A percentile compares a stretch with the other conserved stretches of the same genome.
These are phyloP conservation scores for Salvia sclarea DNA, from an alignment of 305 asterid genomes.

Conservation along the genomic window DNA sequence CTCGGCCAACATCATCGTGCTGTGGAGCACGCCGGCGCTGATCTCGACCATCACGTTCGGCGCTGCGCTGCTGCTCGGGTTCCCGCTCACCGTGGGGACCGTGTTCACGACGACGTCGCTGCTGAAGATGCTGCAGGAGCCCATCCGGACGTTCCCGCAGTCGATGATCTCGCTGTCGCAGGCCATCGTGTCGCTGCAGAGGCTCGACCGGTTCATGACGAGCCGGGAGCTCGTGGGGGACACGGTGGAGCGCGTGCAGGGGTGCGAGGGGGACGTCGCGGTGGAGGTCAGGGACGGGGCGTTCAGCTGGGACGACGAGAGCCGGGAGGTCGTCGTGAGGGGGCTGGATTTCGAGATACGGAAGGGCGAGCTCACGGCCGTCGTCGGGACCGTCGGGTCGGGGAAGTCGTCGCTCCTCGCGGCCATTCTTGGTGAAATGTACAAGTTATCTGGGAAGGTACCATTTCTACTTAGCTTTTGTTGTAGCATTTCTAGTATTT, in stretches of 20 bases:
- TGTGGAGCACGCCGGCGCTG: conserved; percentile 79
- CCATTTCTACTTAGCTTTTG: not conserved
- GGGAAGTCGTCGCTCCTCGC: conserved; percentile 92
- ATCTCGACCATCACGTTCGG: conserved; percentile 76
- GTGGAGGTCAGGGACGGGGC: conserved; percentile 67
- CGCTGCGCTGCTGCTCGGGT: conserved; percentile 58
- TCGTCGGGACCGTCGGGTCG: conserved; percentile 96
- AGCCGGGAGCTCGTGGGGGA: conserved; percentile 71
- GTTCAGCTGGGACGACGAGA: conserved; percentile 93
- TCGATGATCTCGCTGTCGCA: conserved; percentile 92
- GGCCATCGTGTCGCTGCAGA: conserved; percentile 79
- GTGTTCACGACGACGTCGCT: conserved; percentile 85
- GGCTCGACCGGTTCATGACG: conserved; percentile 77
- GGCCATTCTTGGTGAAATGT: conserved; percentile 92
- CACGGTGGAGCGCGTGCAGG: conserved; percentile 68
- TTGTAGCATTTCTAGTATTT: not conserved
- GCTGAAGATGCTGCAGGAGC: conserved; percentile 84
- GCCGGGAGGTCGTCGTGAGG: conserved; percentile 53
- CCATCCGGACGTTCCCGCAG: conserved; percentile 87
- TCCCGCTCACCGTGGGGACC: conserved; percentile 70
- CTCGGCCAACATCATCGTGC: conserved; percentile 58
- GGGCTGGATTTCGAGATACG: conserved; percentile 52
- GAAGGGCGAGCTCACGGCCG: conserved; percentile 78
- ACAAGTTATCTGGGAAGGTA: conserved; percentile 87
- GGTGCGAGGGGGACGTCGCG: conserved; percentile 56